Evolutionary conservation across 2,329 filamentous ascomycete genomes (phyloP), one percentile per base, ranked within the genome.

Genomic region (Sarocladium kiliense): DNA sequence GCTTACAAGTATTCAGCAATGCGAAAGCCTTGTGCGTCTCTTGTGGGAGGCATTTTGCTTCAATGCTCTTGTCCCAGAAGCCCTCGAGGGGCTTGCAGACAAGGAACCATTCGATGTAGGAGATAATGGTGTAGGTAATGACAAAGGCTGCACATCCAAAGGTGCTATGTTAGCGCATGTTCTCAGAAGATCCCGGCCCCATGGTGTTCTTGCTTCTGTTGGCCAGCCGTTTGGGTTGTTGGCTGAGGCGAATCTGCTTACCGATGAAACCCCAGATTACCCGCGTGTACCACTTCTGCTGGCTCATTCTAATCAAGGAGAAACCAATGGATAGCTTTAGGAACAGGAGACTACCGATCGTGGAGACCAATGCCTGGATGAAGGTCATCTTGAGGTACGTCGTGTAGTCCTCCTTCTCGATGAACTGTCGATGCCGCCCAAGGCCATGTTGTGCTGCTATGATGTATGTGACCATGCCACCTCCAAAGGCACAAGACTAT

Each of bases 351-450:
- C 55, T 53, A 14, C 53, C 45, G n/a, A 56, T 42, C 61, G 78
- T 73, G 21, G 76, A 68, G 41, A 77, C 64, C 49, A 82, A 65
- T 6, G 73, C 71, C 57, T 80, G 74, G 45, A 73, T 69, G 59
- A 74, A 79, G 27, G 69, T 67, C 39, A 73, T 71, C 41, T 76
- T 74, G 1, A 66, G 59, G 53, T 76, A 73, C 1, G 62, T 61
- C n/a, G 61, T 60, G 12, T 69, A 65, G 45, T 73, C 70, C 1
- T 60, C 25, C 1, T 55, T 51, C 2, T 65, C 58, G 30, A 79
- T 65, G 3, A 71, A 70, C 3, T 65, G 57, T 7, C 66, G 62
- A 58, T 79, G 77, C 50, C 66, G 71, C 10, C 79, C 79, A 9
- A 81, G 63, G 2, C 77, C 79, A 56, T 77, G 65, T 3, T 71